Base-by-base conservation (phyloP, 2,329 filamentous ascomycete species). In the Alternaria consortialis region DNA sequence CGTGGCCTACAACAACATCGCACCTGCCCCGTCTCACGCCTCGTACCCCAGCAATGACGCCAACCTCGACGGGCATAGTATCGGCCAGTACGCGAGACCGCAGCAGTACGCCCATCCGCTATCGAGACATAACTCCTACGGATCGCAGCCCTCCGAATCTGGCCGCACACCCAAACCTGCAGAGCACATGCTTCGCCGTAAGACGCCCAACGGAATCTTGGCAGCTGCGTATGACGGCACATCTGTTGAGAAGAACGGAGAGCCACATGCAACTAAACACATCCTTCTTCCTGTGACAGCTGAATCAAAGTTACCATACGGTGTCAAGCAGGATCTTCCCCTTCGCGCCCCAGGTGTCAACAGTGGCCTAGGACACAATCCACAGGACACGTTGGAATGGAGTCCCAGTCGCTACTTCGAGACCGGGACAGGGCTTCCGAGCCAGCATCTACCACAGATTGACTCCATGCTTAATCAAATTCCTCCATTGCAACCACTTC, bases 161-260 rank as follows among this genome's bases (percentile, higher is more conserved):
- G 67, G 64, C 56, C 67, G 62, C 39, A 50, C 64, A n/a, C 55
- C 66, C 17, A 78, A 79, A 53, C 74, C 76, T 11, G 77, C 78
- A 55, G 93, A 97, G 77, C 89, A 97, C 77, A 91, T 92, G 70
- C 84, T 97, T 58, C 88, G 94, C 67, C 88, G 94, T 67, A 98
- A 98, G 79, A 98, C 94, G 8, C 95, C 94, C 5, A 94, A 90
- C 73, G 95, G 94, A n/a, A 97, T 93, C 37, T 86, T 98, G 63
- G 90, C 94, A 66, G 93, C 92, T 55, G 93, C 93, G 11, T 97
- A 97, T 74, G 94, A 98, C 84, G 93, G 91, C 32, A 92, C 91
- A 5, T 88, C 90, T 1, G 85, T 89, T 23, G 90, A 93, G 73
- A 87, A 90, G 70, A 88, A 86, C 9, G 87, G 89, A 36, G 91